Base-by-base conservation (phyloP, 352 stramenopile species). In the Pythium phragmiticola region DNA sequence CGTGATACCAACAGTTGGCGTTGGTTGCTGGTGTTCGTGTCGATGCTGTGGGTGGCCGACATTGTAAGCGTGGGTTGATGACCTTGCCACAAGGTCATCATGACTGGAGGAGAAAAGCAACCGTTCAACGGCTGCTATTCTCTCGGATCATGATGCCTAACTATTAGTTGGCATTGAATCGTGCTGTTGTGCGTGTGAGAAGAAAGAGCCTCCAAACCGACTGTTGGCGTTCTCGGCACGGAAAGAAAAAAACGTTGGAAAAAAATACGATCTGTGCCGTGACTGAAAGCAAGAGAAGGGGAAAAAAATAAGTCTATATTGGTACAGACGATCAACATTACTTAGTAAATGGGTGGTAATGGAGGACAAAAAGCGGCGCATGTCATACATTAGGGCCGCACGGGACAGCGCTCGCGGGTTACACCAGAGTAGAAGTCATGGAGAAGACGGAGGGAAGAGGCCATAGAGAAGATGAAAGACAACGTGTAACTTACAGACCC, bases 401-500 rank as follows among this genome's bases (percentile, higher is more conserved):
- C 50, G 51, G 60, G 50, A 60, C 60, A 66, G 49, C 60, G 60
- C 60, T 62, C 60, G 60, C 60, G 51, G 26, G 46, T 62, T 56
- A 68, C 70, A 78, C 67, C 56, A 77, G n/a, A 47, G 51, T 46
- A 23, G 36, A 37, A 66, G 59, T 54, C 9, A 42, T 17, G 9
- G 37, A 59, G 51, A 57, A 46, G 51, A 43, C 57, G 51, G 46
- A 57, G 16, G 26, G 51, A 57, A 45, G 26, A 41, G 60, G 60
- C 52, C 13, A n/a, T 21, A 21, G 39, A 60, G 52, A 58, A 48
- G 52, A 56, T 26, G 48, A 12, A 46, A 42, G 26, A 30, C 7
- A n/a, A 30, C 30, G 21, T 16, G 14, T 39, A 42, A 50, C 62
- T 85, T 88, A 91, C 72, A 91, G 71, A 4, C 77, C 80, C 54